Percentiles rank a stretch among this genome's conserved stretches.
Conservation (phyloP, 2,329 filamentous ascomycete species). For the Thermomyces lanuginosus region DNA sequence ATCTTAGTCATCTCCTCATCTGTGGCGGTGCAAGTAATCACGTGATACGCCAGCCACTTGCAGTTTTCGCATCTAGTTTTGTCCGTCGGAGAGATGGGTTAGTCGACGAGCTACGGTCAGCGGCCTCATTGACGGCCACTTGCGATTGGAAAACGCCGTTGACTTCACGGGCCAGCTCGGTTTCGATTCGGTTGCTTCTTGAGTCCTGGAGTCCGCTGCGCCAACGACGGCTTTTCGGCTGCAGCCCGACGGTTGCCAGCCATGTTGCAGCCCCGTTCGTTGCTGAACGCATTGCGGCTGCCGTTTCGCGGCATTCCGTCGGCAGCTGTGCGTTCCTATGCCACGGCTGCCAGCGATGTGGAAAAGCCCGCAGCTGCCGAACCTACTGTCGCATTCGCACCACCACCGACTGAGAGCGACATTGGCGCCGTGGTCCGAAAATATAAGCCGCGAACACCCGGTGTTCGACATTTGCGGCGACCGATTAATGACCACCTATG, state of each 20-base stretch:
- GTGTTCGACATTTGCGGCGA: slow-evolving; percentile 75
- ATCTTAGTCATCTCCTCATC: background rate
- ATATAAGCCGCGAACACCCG: slow-evolving; percentile 86
- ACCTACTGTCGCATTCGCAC: slow-evolving; percentile 26
- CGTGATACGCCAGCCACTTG: slow-evolving; percentile 10
- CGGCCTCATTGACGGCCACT: no score
- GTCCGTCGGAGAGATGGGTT: no score
- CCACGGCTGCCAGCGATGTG: slow-evolving; percentile 29
- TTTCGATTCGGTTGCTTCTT: no score
- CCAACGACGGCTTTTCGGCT: slow-evolving; percentile 1
- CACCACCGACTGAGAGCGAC: slow-evolving; percentile 29
- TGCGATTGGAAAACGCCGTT: no score
- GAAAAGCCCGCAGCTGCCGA: slow-evolving; percentile 21
- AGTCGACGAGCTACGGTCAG: no score
- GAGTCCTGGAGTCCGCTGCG: background rate
- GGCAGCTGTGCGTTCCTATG: slow-evolving; percentile 36
- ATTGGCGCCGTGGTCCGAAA: slow-evolving; percentile 47
- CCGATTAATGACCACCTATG: slow-evolving; percentile 93
- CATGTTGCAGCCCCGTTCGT: slow-evolving; percentile 54
- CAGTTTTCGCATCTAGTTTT: no score
- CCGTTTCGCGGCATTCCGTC: slow-evolving; percentile 31
- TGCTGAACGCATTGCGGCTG: slow-evolving; percentile 35
- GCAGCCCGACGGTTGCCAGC: slow-evolving; percentile 7
- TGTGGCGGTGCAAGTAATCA: slow-evolving; percentile 10
- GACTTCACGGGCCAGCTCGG: no score